Percentiles rank a stretch among this genome's conserved stretches.
phyloP scores from a whole-genome alignment of 202 grass and related monocot genomes.

The Elaeis oleifera region DNA sequence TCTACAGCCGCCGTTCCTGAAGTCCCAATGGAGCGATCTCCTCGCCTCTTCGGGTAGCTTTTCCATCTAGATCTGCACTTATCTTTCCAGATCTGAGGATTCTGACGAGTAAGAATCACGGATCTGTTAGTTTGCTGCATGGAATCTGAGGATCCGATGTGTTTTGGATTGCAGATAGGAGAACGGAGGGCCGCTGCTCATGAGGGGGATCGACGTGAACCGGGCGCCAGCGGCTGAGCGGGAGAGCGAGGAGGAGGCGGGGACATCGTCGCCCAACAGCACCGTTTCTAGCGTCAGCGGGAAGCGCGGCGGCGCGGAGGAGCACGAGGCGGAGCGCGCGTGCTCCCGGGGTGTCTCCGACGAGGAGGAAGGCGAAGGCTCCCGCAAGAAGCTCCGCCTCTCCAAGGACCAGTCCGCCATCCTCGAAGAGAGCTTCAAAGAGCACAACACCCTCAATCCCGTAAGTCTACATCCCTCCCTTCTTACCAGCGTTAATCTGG shows the following conservation, averaged over 20 bases:
- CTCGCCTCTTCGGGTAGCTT: slow-evolving; percentile 1
- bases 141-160: not conserved
- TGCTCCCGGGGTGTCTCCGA: slow-evolving; percentile 35
- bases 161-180: not conserved
- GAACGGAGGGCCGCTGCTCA: not conserved
- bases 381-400: slow-evolving; percentile 77
- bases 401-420: slow-evolving; percentile 84
- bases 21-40: not conserved
- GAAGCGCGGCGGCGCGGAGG: slow-evolving; percentile 29
- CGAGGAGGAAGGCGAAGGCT: slow-evolving; percentile 75
- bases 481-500: too few relatives aligned
- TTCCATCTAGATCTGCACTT: too few relatives aligned
- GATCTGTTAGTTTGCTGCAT: too few relatives aligned
- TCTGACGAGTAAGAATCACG: too few relatives aligned
- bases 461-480: slow-evolving; percentile 17
- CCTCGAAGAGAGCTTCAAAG: slow-evolving; percentile 84
- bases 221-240: slow-evolving; percentile 47
- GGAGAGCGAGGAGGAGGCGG: slow-evolving; percentile 50
- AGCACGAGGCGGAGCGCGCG: slow-evolving; percentile 9
- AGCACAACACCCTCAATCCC: slow-evolving; percentile 82
- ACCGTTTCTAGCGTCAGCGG: slow-evolving; percentile 28
- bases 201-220: slow-evolving; percentile 32
- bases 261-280: slow-evolving; percentile 44
- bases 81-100: too few relatives aligned
- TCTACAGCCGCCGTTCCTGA: slow-evolving; percentile 36